Evolutionary conservation across 257 asterid species (phyloP).

Genomic region (Ocimum tenuiflorum): DNA sequence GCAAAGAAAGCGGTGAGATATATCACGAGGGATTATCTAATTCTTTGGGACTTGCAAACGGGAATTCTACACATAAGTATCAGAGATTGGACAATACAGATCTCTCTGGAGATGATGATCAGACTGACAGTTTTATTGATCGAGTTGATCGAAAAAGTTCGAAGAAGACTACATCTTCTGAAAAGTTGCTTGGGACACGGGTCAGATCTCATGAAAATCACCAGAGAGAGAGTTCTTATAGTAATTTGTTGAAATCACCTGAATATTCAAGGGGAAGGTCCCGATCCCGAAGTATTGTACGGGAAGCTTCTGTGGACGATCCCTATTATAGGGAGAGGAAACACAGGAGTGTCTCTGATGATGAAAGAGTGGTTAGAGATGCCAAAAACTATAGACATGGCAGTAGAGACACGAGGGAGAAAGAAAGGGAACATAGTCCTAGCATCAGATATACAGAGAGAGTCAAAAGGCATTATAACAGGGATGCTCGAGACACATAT

Average conservation of each 20-base stretch:
- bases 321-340: constrained; percentile 29
- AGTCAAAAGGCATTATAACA: constrained; percentile 35
- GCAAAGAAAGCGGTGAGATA: constrained; percentile 33
- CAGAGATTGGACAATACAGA: constrained; percentile 10
- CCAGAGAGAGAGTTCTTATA: constrained; percentile 29
- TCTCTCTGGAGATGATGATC: constrained; percentile 22
- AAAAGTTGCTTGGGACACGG: constrained; percentile 28
- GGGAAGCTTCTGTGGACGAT: constrained; percentile 46
- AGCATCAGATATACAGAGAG: constrained; percentile 44
- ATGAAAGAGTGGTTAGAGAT: constrained; percentile 32
- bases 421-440: constrained; percentile 53
- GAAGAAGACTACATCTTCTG: constrained; percentile 30
- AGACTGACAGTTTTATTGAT: constrained; percentile 20
- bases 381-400: constrained; percentile 29
- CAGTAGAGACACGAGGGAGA: constrained; percentile 42
- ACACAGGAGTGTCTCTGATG: constrained; percentile 40
- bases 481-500: constrained; percentile 37
- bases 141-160: constrained; percentile 27
- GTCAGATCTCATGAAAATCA: constrained; percentile 33
- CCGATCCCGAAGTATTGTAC: constrained; percentile 48
- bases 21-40: constrained; percentile 25
- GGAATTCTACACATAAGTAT: constrained; percentile 22
- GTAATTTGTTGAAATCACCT: constrained; percentile 47
- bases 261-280: constrained; percentile 57
- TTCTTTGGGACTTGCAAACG: constrained; percentile 32